Evolutionary conservation across 805 yeast species (phyloP).

Genomic region (Cyberlindnera galapagoensis): DNA sequence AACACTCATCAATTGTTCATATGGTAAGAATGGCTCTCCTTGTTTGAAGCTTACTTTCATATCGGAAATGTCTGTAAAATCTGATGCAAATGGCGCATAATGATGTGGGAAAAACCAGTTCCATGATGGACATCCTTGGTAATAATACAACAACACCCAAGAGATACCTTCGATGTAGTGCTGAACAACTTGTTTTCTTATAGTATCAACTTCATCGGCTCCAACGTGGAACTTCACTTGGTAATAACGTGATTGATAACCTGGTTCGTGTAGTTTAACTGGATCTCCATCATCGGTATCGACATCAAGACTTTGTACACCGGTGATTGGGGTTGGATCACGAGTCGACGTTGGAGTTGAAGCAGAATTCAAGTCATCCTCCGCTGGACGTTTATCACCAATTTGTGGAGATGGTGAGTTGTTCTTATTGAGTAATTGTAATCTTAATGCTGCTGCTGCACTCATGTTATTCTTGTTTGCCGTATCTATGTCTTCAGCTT

Average conservation of each 20-base stretch:
- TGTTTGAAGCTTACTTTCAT: conserved; percentile 49
- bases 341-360: conserved; percentile 13
- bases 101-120: conserved; percentile 96
- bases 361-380: too few relatives aligned
- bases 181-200: conserved; percentile 54
- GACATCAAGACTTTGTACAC: conserved; percentile 1
- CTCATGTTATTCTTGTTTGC: conserved; percentile 35
- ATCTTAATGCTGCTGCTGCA: conserved; percentile 40
- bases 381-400: conserved; percentile 20
- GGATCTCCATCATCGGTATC: conserved; percentile 34
- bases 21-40: conserved; percentile 84
- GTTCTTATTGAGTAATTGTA: conserved; percentile 26
- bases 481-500: conserved; percentile 17
- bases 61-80: conserved; percentile 50
- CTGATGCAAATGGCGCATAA: conserved; percentile 96
- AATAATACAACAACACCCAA: conserved; percentile 93
- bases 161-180: conserved; percentile 90
- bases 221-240: conserved; percentile 59
- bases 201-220: conserved; percentile 45
- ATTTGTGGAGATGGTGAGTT: conserved; percentile 9
- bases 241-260: conserved; percentile 80
- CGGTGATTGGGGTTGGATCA: conserved; percentile 1
- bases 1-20: conserved; percentile 91
- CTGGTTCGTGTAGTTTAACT: conserved; percentile 78
- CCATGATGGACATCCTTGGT: conserved; percentile 99